Evolutionary conservation across 139 green algal genomes (phyloP), one percentile per base, ranked within the genome.

Genomic region (Micractinium sp.): DNA sequence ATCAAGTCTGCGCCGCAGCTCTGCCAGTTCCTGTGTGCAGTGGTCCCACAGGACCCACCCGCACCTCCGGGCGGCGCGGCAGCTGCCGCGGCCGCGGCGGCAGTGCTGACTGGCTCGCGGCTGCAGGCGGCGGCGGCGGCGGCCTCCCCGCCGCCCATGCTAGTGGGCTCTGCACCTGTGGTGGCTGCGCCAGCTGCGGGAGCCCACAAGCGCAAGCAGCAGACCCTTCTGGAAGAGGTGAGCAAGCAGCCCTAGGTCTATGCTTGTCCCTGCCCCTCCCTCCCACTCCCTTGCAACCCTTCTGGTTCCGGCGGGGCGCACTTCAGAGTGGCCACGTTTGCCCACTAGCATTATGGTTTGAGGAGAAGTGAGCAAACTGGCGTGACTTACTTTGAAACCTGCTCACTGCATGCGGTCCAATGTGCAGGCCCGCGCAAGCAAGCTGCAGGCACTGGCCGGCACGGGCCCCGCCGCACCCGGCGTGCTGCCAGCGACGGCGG

Each of bases 181-280:
- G 2, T 0, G 29, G 18, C 80, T 4, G 53, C 53, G 33, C 25
- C 81, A 2, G 20, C 20, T 31, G 33, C 29, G 33, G 61, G 60
- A 0, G 81, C 81, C 3, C 81, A 35, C 60, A 86, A 86, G 81
- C 81, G 81, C 60, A 86, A 86, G 81, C 56, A 77, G 81, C 81
- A 86, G 60, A 39, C 81, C 1, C 61, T 86, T 5, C 25, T 75
- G 33, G 81, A 86, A 35, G 81, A 77, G 82, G 82, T 60, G 60
- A 29, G 82, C 22, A 5, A 56, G 47, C n/a, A n/a, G 9, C 47
- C 47, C 63, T 5, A 12, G 63, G 22, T 73, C 22, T 29, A 15
- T 29, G 22, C 63, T 76, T 15, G 3, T 76, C 13, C 69, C 29
- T 76, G 69, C 69, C 29, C 27, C 69, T 76, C 27, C 23, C 27